Percentiles rank a stretch among this genome's conserved stretches.
phyloP scores from a whole-genome alignment of 257 asterid genomes.

The Capsicum chinense region DNA sequence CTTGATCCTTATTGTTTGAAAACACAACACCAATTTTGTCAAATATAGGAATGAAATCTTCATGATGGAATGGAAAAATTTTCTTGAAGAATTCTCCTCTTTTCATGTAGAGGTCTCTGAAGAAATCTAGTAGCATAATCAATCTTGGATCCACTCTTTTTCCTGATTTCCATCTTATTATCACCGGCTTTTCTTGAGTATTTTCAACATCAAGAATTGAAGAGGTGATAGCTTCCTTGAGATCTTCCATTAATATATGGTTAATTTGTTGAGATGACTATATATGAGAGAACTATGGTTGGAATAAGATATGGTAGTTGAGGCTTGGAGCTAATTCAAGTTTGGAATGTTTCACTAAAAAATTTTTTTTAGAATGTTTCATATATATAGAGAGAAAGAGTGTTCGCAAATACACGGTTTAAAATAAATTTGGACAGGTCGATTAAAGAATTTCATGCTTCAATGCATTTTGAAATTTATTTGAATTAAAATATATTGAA shows the following conservation, averaged over 20 bases:
- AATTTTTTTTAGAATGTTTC: not conserved
- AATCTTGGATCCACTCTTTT: slow-evolving; percentile 29
- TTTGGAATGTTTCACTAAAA: too few relatives aligned
- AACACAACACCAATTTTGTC: slow-evolving; percentile 19
- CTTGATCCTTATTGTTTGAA: not conserved
- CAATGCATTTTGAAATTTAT: not conserved
- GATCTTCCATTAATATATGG: not conserved
- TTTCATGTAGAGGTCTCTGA: not conserved
- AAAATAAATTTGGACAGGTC: not conserved
- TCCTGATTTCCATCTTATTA: slow-evolving; percentile 30
- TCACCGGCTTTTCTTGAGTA: not conserved
- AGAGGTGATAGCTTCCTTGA: not conserved
- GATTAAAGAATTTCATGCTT: not conserved
- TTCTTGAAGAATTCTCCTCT: slow-evolving; percentile 22
- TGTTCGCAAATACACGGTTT: too few relatives aligned
- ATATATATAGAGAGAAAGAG: not conserved
- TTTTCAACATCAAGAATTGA: not conserved
- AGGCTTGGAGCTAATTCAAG: not conserved
- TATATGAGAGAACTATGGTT: not conserved
- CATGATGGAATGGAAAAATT: slow-evolving; percentile 10
- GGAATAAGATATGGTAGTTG: slow-evolving; percentile 12
- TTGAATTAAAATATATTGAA: not conserved
- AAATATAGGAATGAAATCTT: slow-evolving; percentile 23
- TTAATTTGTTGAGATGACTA: not conserved
- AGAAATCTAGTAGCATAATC: slow-evolving; percentile 19